Conservation (phyloP, 2,329 filamentous ascomycete species). For the Aspergillus unguis region DNA sequence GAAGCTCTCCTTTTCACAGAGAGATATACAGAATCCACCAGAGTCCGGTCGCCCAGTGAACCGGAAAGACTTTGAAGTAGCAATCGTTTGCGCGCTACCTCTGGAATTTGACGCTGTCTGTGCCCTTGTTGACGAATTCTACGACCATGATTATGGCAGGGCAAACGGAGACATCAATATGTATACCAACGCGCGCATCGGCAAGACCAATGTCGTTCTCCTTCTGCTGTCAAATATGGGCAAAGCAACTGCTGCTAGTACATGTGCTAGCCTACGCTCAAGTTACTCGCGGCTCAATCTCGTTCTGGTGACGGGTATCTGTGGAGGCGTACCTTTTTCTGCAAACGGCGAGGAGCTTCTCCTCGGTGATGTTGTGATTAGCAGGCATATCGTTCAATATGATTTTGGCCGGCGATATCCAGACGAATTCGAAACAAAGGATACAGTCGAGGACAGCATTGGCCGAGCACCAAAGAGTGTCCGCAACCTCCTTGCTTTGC, state of each 20-base stretch:
- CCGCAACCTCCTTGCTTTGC: not conserved
- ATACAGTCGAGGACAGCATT: constrained; percentile 5
- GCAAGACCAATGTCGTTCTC: constrained; percentile 3
- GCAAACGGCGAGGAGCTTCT: not conserved
- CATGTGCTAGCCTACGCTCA: not conserved
- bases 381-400: constrained; percentile 2
- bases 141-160: not conserved
- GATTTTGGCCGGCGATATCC: constrained; percentile 1
- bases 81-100: constrained; percentile 7
- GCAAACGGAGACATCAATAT: not conserved
- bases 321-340: constrained; percentile 3
- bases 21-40: too few relatives aligned
- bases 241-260: not conserved
- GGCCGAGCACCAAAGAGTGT: constrained; percentile 1
- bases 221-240: not conserved
- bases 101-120: constrained; percentile 5
- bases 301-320: constrained; percentile 4
- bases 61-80: constrained; percentile 1
- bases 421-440: constrained; percentile 21
- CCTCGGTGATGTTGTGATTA: constrained; percentile 3
- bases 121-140: constrained; percentile 5
- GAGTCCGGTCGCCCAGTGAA: not conserved
- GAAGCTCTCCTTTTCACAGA: not conserved
- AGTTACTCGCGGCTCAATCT: constrained; percentile 1
- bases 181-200: constrained; percentile 5